phyloP scores from a whole-genome alignment of 805 yeast genomes.

The Torulaspora maleeae region DNA sequence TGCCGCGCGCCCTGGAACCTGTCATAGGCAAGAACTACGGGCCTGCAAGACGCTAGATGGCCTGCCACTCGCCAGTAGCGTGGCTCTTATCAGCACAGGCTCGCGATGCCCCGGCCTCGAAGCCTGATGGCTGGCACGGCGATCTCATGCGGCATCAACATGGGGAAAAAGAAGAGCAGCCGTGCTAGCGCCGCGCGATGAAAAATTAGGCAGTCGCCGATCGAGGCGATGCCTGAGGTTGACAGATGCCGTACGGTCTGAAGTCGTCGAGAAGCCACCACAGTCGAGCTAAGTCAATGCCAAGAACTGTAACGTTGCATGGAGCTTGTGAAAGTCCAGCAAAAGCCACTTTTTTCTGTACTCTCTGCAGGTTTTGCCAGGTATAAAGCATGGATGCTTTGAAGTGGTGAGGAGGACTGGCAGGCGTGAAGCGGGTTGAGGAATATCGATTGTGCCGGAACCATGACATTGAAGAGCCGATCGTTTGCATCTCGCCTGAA shows the following conservation, averaged over 20 bases:
- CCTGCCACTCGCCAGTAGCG: not conserved
- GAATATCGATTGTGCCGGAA: not conserved
- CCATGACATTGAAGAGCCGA: slow-evolving; percentile 8
- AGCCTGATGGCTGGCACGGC: no score
- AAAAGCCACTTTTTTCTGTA: no score
- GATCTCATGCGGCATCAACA: no score
- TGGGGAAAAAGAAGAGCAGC: not conserved
- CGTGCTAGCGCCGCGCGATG: not conserved
- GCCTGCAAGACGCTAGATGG: no score
- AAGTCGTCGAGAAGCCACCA: slow-evolving; percentile 1
- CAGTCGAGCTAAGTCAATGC: not conserved
- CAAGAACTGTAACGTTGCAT: no score
- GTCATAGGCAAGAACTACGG: slow-evolving; percentile 34
- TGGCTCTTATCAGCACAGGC: not conserved
- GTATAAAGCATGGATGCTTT: not conserved
- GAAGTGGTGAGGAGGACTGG: not conserved
- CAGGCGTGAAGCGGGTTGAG: not conserved
- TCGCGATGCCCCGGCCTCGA: no score
- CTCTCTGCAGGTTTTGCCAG: not conserved
- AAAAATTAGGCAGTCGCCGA: not conserved
- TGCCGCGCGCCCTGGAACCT: slow-evolving; percentile 65
- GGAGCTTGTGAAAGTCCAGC: no score
- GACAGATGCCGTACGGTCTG: not conserved
- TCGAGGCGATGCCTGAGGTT: not conserved
- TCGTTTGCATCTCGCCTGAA: slow-evolving; percentile 28